Evolutionary conservation across 139 green algal genomes (phyloP), one percentile per base, ranked within the genome.

Genomic region (Tetradesmus obliquus): DNA sequence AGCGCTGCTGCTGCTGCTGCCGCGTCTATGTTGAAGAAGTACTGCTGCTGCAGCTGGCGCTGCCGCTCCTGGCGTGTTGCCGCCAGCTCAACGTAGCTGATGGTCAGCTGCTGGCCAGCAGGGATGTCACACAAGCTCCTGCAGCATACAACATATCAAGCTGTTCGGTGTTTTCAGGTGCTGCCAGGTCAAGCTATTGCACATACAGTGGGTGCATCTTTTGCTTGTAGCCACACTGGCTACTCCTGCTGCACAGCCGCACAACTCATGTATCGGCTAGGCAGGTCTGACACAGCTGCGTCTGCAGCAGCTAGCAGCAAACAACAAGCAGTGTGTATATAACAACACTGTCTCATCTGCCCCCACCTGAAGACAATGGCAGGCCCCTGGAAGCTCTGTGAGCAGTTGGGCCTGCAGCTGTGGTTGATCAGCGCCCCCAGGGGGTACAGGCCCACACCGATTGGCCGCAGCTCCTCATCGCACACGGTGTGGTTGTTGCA

Each of bases 401-500:
- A 90, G 13, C 91, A 93, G 89, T 95, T 97, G 51, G 97, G 96
- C 2, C n/a, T 69, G 92, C 94, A 97, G 86, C 81, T 92, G 93
- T 98, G 97, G 94, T 98, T 98, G 82, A 95, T 90, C 89, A 98
- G 91, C 0, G 96, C 95, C 0, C 93, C 95, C 51, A 95, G 89
- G 0, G 96, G 96, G 91, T 96, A 98, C 7, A 98, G 83, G 8
- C 95, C 97, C 6, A 96, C 85, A 15, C 96, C 96, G 90, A 96
- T 86, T 45, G 69, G 94, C 20, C 92, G 92, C 90, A 97, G 93
- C 92, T 98, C 96, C 76, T 96, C 94, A 87, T 98, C 95, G 84
- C 95, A 97, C 17, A 97, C 94, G 13, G 95, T 97, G 93, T 98
- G 96, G 82, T 93, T 95, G 93, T 98, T 97, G 94, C 88, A 95